Percentiles rank a stretch among this genome's conserved stretches.
These are phyloP conservation scores for Neohortaea acidophila DNA, from an alignment of 495 filamentous ascomycete genomes.

Conservation along the genomic window DNA sequence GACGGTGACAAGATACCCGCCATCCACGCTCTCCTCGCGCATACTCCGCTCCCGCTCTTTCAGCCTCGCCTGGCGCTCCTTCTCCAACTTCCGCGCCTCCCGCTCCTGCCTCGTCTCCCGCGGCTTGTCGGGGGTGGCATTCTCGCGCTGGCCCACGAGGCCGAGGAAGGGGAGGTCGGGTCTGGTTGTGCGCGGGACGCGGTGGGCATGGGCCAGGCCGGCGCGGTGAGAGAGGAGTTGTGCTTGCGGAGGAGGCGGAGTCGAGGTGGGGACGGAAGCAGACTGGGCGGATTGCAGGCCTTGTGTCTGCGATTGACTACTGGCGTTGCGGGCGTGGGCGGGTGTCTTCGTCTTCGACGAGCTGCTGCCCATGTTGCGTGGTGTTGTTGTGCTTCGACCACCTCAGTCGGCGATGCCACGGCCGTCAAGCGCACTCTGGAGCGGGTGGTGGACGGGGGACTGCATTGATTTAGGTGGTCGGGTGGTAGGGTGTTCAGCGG, in stretches of 20 bases:
- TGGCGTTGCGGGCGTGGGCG: neutral
- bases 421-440: no score
- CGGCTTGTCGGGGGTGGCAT: constrained; percentile 21
- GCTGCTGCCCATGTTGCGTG: constrained; percentile 29
- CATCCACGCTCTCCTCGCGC: constrained; percentile 84
- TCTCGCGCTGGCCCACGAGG: constrained; percentile 21
- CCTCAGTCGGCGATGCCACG: no score
- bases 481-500: no score
- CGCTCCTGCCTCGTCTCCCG: constrained; percentile 79
- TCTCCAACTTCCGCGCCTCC: constrained; percentile 71
- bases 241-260: no score
- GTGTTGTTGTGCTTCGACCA: no score
- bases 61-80: constrained; percentile 53
- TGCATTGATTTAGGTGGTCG: no score
- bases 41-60: constrained; percentile 87
- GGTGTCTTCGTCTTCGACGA: constrained; percentile 25
- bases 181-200: constrained; percentile 17
- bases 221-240: no score
- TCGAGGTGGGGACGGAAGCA: constrained; percentile 11
- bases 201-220: constrained; percentile 10
- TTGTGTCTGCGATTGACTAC: no score
- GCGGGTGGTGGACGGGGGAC: no score
- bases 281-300: neutral
- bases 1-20: constrained; percentile 85
- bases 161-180: constrained; percentile 26